Base-by-base conservation (phyloP, 768 basidiomycete genomes). In the Hemileccinum rubropunctum region DNA sequence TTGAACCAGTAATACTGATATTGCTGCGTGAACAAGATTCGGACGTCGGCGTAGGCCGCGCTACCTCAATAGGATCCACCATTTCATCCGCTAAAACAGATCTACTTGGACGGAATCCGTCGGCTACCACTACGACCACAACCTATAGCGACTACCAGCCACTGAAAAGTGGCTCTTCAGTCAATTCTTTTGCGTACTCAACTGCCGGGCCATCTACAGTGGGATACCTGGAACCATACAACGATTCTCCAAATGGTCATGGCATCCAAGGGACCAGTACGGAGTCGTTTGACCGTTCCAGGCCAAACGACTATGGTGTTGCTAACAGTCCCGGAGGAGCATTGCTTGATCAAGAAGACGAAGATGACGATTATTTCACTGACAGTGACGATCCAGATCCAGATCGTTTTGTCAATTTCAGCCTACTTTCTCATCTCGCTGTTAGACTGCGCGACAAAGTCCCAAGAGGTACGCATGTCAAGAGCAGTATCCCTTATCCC, bases 401-500 rank as follows among this genome's bases (percentile, higher is more conserved):
- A 43, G 79, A 76, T 50, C 79, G 84, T 14, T 97, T 92, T 61
- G 84, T 98, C 66, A 94, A 95, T 65, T 88, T 91, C 45, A 83
- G 91, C 14, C 72, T 97, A 38, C 75, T 98, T 49, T 88, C 85
- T 28, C 88, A 99, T 64, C 80, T 97, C 41, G 94, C 93, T 2
- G 86, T 95, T 32, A 85, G 90, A 63, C 70, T 98, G 49, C 79
- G 88, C 48, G 95, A 98, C 70, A 88, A 91, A 63, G 91, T 98
- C 3, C 91, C 89, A 4, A 78, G 90, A 47, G 85, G 83, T 7
- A 83, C 80, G 7, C 95, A 97, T 59, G 88, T 91, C 53, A 97
- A 98, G 71, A 92, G 91, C 7, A 89, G 92, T 48, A 90, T 98
- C 36, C 88, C 90, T 3, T 95, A 95, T 65, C 88, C 86, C 5